Evolutionary conservation across 2,329 filamentous ascomycete species (phyloP).

Genomic region (Claviceps paspali): DNA sequence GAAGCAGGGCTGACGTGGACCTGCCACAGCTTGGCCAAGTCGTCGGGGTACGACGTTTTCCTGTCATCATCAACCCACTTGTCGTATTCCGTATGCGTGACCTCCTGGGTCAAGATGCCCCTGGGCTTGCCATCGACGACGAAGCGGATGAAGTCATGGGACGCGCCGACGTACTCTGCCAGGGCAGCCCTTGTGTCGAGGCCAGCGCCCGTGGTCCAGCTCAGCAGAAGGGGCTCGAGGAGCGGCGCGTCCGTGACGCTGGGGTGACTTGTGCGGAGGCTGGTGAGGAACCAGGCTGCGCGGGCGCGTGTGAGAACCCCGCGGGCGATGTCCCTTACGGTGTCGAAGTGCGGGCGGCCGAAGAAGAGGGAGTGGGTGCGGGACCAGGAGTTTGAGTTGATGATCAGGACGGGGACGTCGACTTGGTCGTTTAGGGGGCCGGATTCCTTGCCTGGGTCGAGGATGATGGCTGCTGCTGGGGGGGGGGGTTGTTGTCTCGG

Average conservation of each 20-base stretch:
- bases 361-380: constrained; percentile 40
- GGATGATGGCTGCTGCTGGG: constrained; percentile 41
- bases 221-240: constrained; percentile 44
- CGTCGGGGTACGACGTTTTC: constrained; percentile 15
- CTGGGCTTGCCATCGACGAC: constrained; percentile 23
- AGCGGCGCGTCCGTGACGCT: constrained; percentile 52
- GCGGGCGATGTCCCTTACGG: constrained; percentile 40
- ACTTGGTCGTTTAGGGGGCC: constrained; percentile 46
- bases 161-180: constrained; percentile 42
- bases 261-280: constrained; percentile 41
- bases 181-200: constrained; percentile 42
- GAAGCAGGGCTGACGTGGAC: constrained; percentile 22
- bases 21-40: constrained; percentile 25
- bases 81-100: constrained; percentile 25
- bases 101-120: constrained; percentile 34
- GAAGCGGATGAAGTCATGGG: constrained; percentile 41
- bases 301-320: constrained; percentile 27
- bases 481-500: constrained; percentile 17
- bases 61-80: constrained; percentile 24
- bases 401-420: constrained; percentile 40
- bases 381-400: constrained; percentile 53
- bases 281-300: constrained; percentile 38
- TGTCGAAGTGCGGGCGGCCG: constrained; percentile 48
- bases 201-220: constrained; percentile 44
- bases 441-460: constrained; percentile 51